Percentiles rank a stretch among this genome's conserved stretches.
phyloP scores from a whole-genome alignment of 192 early-diverging fungal species.

The Coemansia aciculifera region DNA sequence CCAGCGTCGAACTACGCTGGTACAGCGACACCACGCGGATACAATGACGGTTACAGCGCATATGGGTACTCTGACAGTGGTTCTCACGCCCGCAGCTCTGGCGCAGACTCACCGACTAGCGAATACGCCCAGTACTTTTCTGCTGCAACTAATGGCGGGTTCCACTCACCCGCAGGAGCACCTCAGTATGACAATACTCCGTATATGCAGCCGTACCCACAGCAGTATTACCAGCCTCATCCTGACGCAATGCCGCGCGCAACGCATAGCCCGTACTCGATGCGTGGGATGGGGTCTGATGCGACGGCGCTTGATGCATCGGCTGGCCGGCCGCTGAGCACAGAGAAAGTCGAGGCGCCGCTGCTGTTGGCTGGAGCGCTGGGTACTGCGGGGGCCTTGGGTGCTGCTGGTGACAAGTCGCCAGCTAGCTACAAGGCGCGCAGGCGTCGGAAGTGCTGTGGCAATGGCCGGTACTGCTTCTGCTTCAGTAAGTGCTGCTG shows the following conservation, averaged over 20 bases:
- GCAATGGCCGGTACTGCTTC: slow-evolving; percentile 56
- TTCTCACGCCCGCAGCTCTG: neutral
- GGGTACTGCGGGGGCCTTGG: neutral
- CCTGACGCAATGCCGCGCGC: neutral
- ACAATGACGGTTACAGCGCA: neutral
- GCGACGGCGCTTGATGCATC: slow-evolving; percentile 14
- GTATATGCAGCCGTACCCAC: neutral
- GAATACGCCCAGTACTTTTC: slow-evolving; percentile 9
- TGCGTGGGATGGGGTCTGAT: slow-evolving; percentile 9
- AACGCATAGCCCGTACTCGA: neutral
- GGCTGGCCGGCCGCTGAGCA: neutral
- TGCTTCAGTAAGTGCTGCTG: slow-evolving; percentile 51
- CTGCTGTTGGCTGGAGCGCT: neutral
- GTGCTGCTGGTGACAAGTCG: slow-evolving; percentile 19
- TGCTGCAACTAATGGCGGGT: neutral
- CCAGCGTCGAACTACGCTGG: neutral
- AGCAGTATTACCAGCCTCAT: neutral
- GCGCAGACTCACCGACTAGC: neutral
- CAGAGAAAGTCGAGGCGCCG: neutral
- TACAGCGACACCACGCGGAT: neutral
- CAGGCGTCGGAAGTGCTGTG: slow-evolving; percentile 31
- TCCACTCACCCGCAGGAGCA: neutral
- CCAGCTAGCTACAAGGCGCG: slow-evolving; percentile 23
- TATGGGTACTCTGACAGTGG: slow-evolving; percentile 6
- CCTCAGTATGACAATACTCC: neutral